Base-by-base conservation (phyloP, 2,329 filamentous ascomycete genomes). In the Microascus cirrosus region DNA sequence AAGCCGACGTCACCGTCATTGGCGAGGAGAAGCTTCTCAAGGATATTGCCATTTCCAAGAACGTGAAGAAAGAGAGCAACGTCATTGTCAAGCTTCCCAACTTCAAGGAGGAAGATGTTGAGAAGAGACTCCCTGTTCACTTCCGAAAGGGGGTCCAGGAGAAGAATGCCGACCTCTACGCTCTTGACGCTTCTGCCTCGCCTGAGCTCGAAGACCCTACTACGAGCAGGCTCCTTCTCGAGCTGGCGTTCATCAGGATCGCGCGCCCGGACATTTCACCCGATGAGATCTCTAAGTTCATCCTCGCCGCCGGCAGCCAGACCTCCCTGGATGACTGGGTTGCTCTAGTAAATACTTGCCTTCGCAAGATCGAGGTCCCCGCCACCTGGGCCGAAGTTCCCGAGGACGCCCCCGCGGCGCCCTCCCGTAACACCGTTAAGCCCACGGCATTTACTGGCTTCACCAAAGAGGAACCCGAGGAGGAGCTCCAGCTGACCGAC, bases 31-130 rank as follows among this genome's bases (percentile, higher is more conserved):
- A 87, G 67, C 77, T 99, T 2, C 77, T 99, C 18, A 84, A 87
- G 63, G 85, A 90, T 25, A 79, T 96, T 58, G 84, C 93, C 63
- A 76, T 95, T 24, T 69, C 92, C 39, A 80, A 84, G 62, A 85
- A 81, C 55, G 75, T 93, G 61, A 90, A 88, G 73, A 66, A 80
- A 48, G 83, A 83, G 57, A 88, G 87, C 58, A 86, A 84, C 62
- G 71, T 96, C 52, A 80, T 96, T 58, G 67, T 96, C 50, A 89
- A 85, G 66, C 79, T 94, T 25, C 80, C 89, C 32, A 86, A 84
- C 63, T 83, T 90, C 70, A 96, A 95, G 74, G 83, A 90, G 56
- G 93, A 95, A 52, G 91, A 96, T 39, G 70, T 92, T 7, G 93
- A 97, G 76, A 95, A 95, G 81, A 86, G 89, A 65, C 76, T 99